A percentile compares a stretch with the other conserved stretches of the same genome.
These are phyloP conservation scores for Whalleya microplaca DNA, from an alignment of 2,329 filamentous ascomycete genomes.

Conservation along the genomic window DNA sequence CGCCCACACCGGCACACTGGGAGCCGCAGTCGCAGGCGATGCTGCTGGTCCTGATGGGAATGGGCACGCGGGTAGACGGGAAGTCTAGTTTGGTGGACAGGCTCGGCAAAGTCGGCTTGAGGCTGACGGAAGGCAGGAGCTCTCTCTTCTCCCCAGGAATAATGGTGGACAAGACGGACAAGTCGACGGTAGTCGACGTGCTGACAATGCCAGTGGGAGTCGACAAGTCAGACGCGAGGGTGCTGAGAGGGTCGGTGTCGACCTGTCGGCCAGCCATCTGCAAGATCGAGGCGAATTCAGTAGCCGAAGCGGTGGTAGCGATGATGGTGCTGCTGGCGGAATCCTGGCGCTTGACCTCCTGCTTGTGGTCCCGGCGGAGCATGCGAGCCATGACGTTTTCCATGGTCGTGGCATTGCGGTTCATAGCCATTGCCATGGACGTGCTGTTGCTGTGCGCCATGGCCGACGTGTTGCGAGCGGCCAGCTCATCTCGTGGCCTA, in stretches of 20 bases:
- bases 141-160: no score
- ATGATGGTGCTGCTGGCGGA: not conserved
- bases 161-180: no score
- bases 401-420: not conserved
- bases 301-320: constrained; percentile 1
- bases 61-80: no score
- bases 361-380: no score
- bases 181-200: no score
- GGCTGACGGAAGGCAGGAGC: not conserved
- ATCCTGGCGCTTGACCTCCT: no score
- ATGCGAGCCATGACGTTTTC: not conserved
- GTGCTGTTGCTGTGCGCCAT: not conserved
- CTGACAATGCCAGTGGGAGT: no score
- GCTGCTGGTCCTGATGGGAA: no score
- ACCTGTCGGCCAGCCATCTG: constrained; percentile 7
- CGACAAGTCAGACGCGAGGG: no score
- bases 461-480: not conserved
- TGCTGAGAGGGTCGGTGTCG: no score
- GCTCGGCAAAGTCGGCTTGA: not conserved
- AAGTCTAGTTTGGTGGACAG: not conserved
- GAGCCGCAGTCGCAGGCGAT: constrained; percentile 20
- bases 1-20: constrained; percentile 10
- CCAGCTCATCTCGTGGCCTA: not conserved
- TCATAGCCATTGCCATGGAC: not conserved
- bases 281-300: not conserved